Percentiles rank a stretch among this genome's conserved stretches.
Evolutionary conservation across 2,329 filamentous ascomycete species (phyloP).

Genomic region (Apiospora aurea): DNA sequence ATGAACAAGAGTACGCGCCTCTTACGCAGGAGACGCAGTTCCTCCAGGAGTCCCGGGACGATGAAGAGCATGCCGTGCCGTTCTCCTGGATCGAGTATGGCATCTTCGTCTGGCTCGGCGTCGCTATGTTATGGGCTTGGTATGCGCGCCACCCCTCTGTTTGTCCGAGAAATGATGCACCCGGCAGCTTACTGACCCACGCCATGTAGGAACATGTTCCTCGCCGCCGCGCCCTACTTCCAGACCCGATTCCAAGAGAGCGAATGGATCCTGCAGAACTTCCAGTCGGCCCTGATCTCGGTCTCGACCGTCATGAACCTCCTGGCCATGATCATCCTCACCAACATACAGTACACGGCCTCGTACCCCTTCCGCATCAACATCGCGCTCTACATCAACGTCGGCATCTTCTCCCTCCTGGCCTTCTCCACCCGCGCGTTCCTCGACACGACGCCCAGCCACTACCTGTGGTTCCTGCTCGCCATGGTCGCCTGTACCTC

Average conservation of each 20-base stretch:
- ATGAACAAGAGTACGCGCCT: conserved; percentile 45
- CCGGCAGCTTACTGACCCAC: background rate
- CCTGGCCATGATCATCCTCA: conserved; percentile 75
- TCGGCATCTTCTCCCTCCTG: conserved; percentile 77
- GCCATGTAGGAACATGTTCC: conserved; percentile 87
- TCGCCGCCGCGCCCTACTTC: conserved; percentile 94
- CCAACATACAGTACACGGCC: conserved; percentile 80
- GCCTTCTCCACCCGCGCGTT: conserved; percentile 80
- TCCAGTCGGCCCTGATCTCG: conserved; percentile 88
- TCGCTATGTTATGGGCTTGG: conserved; percentile 99
- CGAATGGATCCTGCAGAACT: conserved; percentile 77
- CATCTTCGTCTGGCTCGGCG: conserved; percentile 84
- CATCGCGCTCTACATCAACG: conserved; percentile 77
- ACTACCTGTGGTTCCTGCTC: conserved; percentile 84
- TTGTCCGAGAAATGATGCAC: background rate
- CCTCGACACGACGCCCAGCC: conserved; percentile 63
- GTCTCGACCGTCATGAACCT: conserved; percentile 88
- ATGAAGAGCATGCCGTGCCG: conserved; percentile 47
- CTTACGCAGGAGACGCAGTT: conserved; percentile 39
- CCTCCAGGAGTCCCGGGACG: conserved; percentile 23
- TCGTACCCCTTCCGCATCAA: conserved; percentile 90
- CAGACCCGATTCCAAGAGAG: conserved; percentile 77
- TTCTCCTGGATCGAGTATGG: conserved; percentile 90
- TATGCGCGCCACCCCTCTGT: conserved; percentile 50
- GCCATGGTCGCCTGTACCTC: conserved; percentile 81